A percentile compares a stretch with the other conserved stretches of the same genome.
Evolutionary conservation across 2,329 filamentous ascomycete genomes (phyloP).

Genomic region (Hypomyces perniciosus): DNA sequence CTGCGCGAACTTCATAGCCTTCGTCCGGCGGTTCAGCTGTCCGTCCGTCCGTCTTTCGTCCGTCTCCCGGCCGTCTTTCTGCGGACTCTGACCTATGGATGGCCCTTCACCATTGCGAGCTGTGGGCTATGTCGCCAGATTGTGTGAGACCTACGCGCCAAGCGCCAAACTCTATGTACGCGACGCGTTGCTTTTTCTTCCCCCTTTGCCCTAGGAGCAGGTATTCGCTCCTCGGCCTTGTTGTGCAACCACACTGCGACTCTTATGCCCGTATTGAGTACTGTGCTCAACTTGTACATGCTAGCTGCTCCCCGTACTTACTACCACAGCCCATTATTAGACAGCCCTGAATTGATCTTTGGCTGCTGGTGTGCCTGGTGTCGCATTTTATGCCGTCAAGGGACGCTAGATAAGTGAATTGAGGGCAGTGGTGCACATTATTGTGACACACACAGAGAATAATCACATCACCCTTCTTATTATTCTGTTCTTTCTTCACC

Average conservation of each 20-base stretch:
- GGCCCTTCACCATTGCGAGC: neutral
- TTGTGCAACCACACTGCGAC: neutral
- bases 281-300: neutral
- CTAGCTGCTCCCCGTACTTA: neutral
- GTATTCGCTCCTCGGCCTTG: neutral
- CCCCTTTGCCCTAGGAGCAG: neutral
- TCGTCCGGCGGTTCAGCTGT: neutral
- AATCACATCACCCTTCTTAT: neutral
- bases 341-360: neutral
- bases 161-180: conserved; percentile 5
- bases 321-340: neutral
- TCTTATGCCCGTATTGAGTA: too few relatives aligned
- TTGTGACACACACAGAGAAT: too few relatives aligned
- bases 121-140: neutral
- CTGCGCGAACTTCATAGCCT: neutral
- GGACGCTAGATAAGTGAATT: too few relatives aligned
- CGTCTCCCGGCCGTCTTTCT: too few relatives aligned
- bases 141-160: conserved; percentile 8
- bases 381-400: neutral
- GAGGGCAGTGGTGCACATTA: too few relatives aligned
- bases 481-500: neutral
- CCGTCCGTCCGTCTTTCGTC: too few relatives aligned
- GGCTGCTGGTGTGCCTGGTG: neutral
- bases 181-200: conserved; percentile 1
- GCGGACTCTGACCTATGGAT: neutral